Base-by-base conservation (phyloP, 257 asterid species). In the Nicotiana obtusifolia region DNA sequence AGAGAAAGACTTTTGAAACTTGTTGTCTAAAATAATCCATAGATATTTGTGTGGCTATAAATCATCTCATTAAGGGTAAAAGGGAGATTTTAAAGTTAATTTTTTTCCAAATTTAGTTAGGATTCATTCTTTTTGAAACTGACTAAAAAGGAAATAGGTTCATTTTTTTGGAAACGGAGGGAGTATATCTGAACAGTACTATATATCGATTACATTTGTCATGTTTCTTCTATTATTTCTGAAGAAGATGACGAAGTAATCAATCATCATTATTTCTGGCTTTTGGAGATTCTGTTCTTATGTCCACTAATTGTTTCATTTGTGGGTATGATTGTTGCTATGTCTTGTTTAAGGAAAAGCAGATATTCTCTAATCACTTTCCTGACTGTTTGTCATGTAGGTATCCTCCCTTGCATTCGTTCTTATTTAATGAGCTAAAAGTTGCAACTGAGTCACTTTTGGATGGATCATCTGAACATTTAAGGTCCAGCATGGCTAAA, bases 351-450 rank as follows among this genome's bases (percentile, higher is more conserved):
- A 49, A 24, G 41, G 61, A 15, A 44, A 44, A 73, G 49, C 17
- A 80, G 33, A 65, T 61, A 47, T 83, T 77, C 66, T 52, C 49
- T 73, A 52, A 13, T 67, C 71, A 20, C 24, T 71, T 19, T 7
- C 67, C 30, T 35, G 61, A 15, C 24, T 73, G 62, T 28, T 52
- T 30, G 54, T 85, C 80, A 82, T 87, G 73, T 85, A 95, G 99
- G 99, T 92, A 95, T 91, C 97, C 99, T 31, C 77, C 89, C 78
- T 82, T 94, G 87, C 99, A 95, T 86, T n/a, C 91, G 1, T 95
- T 95, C 91, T 88, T 95, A 69, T 84, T 90, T 83, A 85, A 89
- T 59, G 99, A 94, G 85, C 91, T 95, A 87, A 87, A 84, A 84
- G 88, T 92, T 86, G 98, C 99, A 59, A 92, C 98, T 3, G 95